Conservation (phyloP, 2,329 filamentous ascomycete species). For the Lecanicillium sp. region DNA sequence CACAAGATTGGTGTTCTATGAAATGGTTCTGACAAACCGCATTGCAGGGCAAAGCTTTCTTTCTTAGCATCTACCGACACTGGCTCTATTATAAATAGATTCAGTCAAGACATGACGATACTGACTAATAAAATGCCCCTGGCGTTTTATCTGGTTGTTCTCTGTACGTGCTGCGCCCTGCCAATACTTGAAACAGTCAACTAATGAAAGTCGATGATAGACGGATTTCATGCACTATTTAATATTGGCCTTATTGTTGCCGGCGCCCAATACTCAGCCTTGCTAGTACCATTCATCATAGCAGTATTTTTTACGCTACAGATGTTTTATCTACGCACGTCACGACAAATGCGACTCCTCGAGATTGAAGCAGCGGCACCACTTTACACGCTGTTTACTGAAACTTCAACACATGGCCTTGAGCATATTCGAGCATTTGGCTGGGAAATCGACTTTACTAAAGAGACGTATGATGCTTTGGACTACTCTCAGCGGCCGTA, state of each 20-base stretch:
- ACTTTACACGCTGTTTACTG: slow-evolving; percentile 1
- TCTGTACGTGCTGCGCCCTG: too few species aligned
- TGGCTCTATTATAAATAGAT: background rate
- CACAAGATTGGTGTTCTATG: too few species aligned
- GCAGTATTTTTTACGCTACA: background rate
- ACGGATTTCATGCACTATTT: background rate
- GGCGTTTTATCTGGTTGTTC: background rate
- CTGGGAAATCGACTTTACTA: background rate
- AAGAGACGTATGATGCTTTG: background rate
- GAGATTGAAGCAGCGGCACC: slow-evolving; percentile 3
- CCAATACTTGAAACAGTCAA: too few species aligned
- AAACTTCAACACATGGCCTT: background rate
- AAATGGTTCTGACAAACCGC: too few species aligned
- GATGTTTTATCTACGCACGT: slow-evolving; percentile 3
- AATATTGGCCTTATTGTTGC: background rate
- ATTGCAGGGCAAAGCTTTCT: background rate
- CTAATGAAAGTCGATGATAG: too few species aligned
- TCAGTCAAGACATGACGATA: slow-evolving; percentile 1
- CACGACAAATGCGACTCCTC: slow-evolving; percentile 1
- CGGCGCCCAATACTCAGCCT: background rate
- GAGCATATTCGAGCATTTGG: slow-evolving; percentile 1
- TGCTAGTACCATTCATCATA: background rate
- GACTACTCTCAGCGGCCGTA: slow-evolving; percentile 3
- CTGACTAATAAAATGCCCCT: background rate
- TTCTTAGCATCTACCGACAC: background rate